These are phyloP conservation scores for Candida sp. DNA, from an alignment of 1,139 yeast genomes.

Conservation along the genomic window DNA sequence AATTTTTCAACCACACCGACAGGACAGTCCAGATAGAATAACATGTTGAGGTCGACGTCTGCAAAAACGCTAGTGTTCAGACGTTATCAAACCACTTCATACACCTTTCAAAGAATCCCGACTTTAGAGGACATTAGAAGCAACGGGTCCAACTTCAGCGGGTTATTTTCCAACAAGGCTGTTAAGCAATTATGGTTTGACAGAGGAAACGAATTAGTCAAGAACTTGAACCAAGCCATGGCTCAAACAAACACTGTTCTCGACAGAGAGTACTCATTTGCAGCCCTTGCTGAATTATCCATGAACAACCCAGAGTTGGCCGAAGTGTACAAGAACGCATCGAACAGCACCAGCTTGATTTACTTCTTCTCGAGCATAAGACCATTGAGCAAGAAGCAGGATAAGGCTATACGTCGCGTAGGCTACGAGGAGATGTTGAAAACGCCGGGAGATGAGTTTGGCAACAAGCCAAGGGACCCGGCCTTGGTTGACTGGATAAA, in stretches of 20 bases:
- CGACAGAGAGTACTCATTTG: constrained; percentile 27
- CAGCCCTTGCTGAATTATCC: constrained; percentile 42
- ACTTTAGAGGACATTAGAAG: constrained; percentile 36
- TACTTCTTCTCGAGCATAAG: constrained; percentile 62
- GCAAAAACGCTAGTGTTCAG: constrained; percentile 4
- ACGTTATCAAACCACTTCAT: constrained; percentile 18
- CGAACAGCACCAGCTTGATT: constrained; percentile 61
- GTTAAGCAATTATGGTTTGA: constrained; percentile 63
- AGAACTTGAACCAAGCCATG: constrained; percentile 47
- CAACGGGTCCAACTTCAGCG: constrained; percentile 47
- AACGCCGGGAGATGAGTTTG: constrained; percentile 39
- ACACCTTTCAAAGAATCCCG: constrained; percentile 19
- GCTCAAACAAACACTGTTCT: constrained; percentile 21
- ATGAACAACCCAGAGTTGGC: constrained; percentile 52
- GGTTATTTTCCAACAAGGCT: constrained; percentile 57
- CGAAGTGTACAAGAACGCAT: constrained; percentile 58
- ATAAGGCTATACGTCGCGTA: too few relatives aligned
- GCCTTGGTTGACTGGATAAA: constrained; percentile 48
- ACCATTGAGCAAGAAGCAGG: too few relatives aligned
- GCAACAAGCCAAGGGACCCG: constrained; percentile 44
- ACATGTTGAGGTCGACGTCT: not conserved
- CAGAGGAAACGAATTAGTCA: constrained; percentile 52
- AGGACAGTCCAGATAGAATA: not conserved
- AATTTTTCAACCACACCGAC: not conserved
- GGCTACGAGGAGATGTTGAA: too few relatives aligned